Conservation (phyloP, 1,284 basidiomycete species). For the Naganishia albida region DNA sequence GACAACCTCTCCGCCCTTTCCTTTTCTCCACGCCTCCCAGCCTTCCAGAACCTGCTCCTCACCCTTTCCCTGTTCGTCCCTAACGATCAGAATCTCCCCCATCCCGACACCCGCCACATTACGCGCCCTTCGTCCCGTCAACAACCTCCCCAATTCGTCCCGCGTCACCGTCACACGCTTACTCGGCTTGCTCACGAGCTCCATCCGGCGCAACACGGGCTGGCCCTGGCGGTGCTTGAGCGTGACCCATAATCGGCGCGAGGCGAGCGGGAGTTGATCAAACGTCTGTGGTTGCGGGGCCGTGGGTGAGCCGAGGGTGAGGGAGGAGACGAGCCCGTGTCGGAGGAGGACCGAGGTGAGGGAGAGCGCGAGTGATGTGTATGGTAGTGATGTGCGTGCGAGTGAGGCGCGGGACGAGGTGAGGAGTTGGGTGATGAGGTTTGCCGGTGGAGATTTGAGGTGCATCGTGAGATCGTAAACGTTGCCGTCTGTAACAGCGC, state of each 20-base stretch:
- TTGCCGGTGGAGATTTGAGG: conserved; percentile 46
- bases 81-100: conserved; percentile 51
- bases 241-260: conserved; percentile 48
- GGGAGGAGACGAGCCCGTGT: conserved; percentile 49
- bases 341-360: conserved; percentile 51
- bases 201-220: conserved; percentile 48
- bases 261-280: conserved; percentile 40
- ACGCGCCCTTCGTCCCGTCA: conserved; percentile 48
- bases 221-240: conserved; percentile 51
- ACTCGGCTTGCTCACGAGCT: conserved; percentile 47
- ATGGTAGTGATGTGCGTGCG: conserved; percentile 49
- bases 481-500: too few relatives aligned
- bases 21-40: conserved; percentile 54
- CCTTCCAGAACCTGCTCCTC: conserved; percentile 44
- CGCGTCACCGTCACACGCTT: conserved; percentile 43
- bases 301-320: conserved; percentile 48
- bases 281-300: conserved; percentile 46
- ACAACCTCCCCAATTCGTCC: conserved; percentile 49
- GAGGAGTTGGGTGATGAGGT: conserved; percentile 50
- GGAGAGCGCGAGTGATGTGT: conserved; percentile 45
- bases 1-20: conserved; percentile 52
- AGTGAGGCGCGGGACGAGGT: conserved; percentile 50
- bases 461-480: conserved; percentile 30
- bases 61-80: conserved; percentile 37
- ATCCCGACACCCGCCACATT: conserved; percentile 50